Percentiles rank a stretch among this genome's conserved stretches.
Evolutionary conservation across 805 yeast species (phyloP).

Genomic region (Pichia deserticola): DNA sequence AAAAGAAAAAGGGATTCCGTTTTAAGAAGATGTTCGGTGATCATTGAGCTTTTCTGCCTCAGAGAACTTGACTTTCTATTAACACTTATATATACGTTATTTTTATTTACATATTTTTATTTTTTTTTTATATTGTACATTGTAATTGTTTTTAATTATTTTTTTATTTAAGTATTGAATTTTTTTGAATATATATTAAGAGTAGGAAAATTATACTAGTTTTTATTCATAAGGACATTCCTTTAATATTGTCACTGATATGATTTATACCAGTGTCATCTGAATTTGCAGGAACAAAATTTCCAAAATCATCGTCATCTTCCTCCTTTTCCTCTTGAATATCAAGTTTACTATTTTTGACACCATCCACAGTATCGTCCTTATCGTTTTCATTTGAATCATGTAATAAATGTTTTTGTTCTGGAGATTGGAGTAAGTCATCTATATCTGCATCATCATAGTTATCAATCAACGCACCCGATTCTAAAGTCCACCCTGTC

Average conservation of each 20-base stretch:
- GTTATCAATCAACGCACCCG: slow-evolving; percentile 3
- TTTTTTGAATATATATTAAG: neutral
- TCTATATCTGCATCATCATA: slow-evolving; percentile 8
- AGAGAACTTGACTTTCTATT: neutral
- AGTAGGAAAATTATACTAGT: neutral
- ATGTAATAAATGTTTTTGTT: neutral
- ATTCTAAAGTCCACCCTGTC: slow-evolving; percentile 9
- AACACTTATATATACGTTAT: neutral
- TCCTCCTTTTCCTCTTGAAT: slow-evolving; percentile 11
- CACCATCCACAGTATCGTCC: slow-evolving; percentile 17
- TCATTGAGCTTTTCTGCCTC: slow-evolving; percentile 2
- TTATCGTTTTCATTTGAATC: neutral
- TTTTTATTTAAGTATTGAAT: neutral
- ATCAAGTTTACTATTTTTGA: neutral
- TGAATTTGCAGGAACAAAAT: slow-evolving; percentile 21
- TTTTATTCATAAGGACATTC: neutral
- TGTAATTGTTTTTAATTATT: no score
- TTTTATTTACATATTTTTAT: neutral
- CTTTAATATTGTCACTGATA: neutral
- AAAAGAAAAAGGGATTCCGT: slow-evolving; percentile 26
- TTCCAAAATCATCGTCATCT: slow-evolving; percentile 29
- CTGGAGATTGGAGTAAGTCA: slow-evolving; percentile 1
- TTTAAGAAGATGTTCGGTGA: slow-evolving; percentile 30
- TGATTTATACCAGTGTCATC: neutral
- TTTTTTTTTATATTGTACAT: neutral